These are phyloP conservation scores for Candida anutae DNA, from an alignment of 1,139 yeast species.

Conservation along the genomic window DNA sequence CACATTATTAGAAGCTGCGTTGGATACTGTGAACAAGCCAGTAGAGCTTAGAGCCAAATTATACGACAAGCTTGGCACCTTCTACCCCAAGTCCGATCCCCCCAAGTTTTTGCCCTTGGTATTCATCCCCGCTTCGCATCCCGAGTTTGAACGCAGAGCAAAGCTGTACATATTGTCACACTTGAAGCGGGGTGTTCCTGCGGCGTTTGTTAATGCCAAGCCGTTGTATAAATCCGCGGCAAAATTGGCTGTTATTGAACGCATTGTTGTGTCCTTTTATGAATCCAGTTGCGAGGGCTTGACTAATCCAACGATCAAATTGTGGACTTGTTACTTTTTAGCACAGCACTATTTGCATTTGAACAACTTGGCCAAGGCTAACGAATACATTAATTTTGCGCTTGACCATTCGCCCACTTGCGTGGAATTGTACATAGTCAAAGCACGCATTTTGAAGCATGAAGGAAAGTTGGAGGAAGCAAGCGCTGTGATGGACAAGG, in stretches of 20 bases:
- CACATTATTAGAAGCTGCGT: conserved; percentile 53
- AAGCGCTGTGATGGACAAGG: conserved; percentile 57
- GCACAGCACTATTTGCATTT: conserved; percentile 70
- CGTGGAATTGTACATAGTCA: conserved; percentile 72
- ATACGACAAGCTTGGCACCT: conserved; percentile 54
- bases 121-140: conserved; percentile 50
- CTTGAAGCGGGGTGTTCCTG: conserved; percentile 79
- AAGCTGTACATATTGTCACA: conserved; percentile 49
- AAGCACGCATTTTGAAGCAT: conserved; percentile 77
- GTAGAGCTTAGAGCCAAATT: conserved; percentile 41
- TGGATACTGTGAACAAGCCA: conserved; percentile 34
- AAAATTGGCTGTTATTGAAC: conserved; percentile 44
- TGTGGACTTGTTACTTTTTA: conserved; percentile 77
- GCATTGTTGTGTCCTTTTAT: conserved; percentile 46
- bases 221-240: conserved; percentile 54
- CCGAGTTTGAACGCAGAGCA: conserved; percentile 38
- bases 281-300: conserved; percentile 16
- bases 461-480: conserved; percentile 56
- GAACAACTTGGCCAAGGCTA: conserved; percentile 46
- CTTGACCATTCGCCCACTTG: conserved; percentile 71
- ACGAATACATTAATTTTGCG: conserved; percentile 53
- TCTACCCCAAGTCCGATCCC: conserved; percentile 82
- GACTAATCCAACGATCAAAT: conserved; percentile 43
- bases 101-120: conserved; percentile 72
- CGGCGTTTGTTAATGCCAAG: conserved; percentile 79